These are phyloP conservation scores for Osmozyma mogii DNA, from an alignment of 805 yeast genomes.

Conservation along the genomic window DNA sequence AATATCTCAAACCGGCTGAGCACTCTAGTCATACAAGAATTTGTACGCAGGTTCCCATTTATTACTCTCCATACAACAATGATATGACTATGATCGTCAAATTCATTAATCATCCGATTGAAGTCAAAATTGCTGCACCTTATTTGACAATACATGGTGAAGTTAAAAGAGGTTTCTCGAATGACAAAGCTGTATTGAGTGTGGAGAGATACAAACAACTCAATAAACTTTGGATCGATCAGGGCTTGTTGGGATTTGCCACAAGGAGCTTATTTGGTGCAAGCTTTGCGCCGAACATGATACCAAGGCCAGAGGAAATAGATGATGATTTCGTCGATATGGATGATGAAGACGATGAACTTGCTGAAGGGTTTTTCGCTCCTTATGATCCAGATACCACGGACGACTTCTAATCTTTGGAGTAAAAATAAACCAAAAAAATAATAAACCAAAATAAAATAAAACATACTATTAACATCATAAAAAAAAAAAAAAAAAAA, in stretches of 20 bases:
- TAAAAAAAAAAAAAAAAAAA: too few species aligned
- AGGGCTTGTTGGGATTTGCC: constrained; percentile 45
- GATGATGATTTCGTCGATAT: too few species aligned
- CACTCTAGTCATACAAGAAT: constrained; percentile 1
- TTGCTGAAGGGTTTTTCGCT: too few species aligned
- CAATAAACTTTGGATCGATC: constrained; percentile 54
- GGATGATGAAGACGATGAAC: too few species aligned
- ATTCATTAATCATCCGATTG: constrained; percentile 18
- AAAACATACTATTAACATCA: too few species aligned
- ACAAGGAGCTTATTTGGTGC: constrained; percentile 24
- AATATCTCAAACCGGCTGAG: constrained; percentile 1
- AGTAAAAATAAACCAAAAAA: too few species aligned
- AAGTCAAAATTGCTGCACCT: constrained; percentile 48
- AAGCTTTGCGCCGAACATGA: constrained; percentile 3
- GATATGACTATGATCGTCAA: constrained; percentile 16
- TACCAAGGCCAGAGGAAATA: too few species aligned
- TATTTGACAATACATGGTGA: constrained; percentile 74
- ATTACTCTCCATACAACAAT: constrained; percentile 21
- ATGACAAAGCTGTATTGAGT: constrained; percentile 52
- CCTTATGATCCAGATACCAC: too few species aligned
- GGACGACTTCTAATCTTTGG: too few species aligned
- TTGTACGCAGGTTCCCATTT: constrained; percentile 5
- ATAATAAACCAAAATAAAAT: too few species aligned
- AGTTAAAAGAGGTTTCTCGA: constrained; percentile 46
- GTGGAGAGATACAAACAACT: constrained; percentile 46